Evolutionary conservation across 2,329 filamentous ascomycete genomes (phyloP).

Genomic region (Diaporthe velutina): DNA sequence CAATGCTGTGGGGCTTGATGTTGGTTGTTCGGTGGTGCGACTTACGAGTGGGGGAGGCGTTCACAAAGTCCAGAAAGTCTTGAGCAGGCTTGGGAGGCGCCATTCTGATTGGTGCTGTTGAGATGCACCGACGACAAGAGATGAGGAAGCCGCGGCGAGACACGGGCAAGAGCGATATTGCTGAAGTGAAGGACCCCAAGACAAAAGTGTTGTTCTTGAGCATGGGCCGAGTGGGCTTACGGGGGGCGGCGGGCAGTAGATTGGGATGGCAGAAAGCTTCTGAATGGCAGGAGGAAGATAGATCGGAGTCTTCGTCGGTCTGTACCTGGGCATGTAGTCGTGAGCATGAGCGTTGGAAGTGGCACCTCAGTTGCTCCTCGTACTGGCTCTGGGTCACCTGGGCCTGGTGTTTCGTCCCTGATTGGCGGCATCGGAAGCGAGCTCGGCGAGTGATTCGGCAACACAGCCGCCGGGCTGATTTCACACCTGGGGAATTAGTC

Average conservation of each 20-base stretch:
- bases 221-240: conserved; percentile 17
- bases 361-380: conserved; percentile 3
- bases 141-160: neutral
- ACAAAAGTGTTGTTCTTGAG: conserved; percentile 26
- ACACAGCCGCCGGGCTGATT: neutral
- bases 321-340: neutral
- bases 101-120: conserved; percentile 41
- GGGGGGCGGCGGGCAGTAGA: neutral
- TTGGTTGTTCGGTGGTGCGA: neutral
- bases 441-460: neutral
- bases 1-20: conserved; percentile 4
- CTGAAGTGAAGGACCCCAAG: conserved; percentile 14
- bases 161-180: neutral
- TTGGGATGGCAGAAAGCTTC: neutral
- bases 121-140: conserved; percentile 30
- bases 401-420: neutral
- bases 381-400: conserved; percentile 4
- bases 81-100: conserved; percentile 32
- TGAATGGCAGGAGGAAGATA: neutral
- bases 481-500: neutral
- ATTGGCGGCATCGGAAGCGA: conserved; percentile 21
- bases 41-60: conserved; percentile 40
- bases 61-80: conserved; percentile 34
- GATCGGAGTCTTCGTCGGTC: neutral
- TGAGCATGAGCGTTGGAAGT: neutral